These are phyloP conservation scores for Metschnikowia bowlesiae DNA, from an alignment of 805 yeast genomes.

Conservation along the genomic window DNA sequence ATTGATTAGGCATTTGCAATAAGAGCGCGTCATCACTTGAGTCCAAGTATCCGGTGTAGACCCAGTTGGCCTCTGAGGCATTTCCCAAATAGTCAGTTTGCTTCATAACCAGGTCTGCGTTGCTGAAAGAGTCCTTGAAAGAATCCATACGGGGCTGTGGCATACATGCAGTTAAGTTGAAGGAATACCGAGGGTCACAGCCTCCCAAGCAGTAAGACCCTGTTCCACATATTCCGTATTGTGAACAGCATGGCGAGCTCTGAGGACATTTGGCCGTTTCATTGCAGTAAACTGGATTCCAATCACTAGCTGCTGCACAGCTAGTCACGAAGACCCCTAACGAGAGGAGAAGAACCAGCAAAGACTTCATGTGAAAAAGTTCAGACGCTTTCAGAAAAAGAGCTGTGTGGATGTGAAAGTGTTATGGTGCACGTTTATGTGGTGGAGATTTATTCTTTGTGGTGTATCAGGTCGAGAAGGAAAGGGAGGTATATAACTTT, in stretches of 20 bases:
- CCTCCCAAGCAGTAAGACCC: constrained; percentile 81
- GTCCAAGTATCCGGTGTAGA: constrained; percentile 58
- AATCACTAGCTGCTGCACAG: constrained; percentile 6
- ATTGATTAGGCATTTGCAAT: constrained; percentile 69
- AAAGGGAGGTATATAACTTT: not conserved
- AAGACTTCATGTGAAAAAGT: constrained; percentile 8
- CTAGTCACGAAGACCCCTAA: constrained; percentile 5
- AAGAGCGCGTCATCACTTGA: constrained; percentile 50
- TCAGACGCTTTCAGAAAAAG: not conserved
- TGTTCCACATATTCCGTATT: constrained; percentile 74
- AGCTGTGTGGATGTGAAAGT: too few relatives aligned
- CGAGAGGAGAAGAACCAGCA: constrained; percentile 1
- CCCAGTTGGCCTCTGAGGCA: constrained; percentile 62
- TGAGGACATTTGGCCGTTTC: constrained; percentile 64
- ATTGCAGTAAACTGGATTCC: constrained; percentile 42
- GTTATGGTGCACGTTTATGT: not conserved
- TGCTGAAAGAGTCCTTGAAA: constrained; percentile 39
- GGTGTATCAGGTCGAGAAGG: not conserved
- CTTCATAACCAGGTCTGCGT: constrained; percentile 21
- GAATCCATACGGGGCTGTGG: constrained; percentile 75
- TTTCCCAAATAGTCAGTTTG: constrained; percentile 61
- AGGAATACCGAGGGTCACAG: constrained; percentile 75
- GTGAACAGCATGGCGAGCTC: constrained; percentile 78
- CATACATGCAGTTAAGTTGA: constrained; percentile 66
- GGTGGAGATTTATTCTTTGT: not conserved